These are phyloP conservation scores for Kwoniella sp. DNA, from an alignment of 768 basidiomycete species.

Conservation along the genomic window DNA sequence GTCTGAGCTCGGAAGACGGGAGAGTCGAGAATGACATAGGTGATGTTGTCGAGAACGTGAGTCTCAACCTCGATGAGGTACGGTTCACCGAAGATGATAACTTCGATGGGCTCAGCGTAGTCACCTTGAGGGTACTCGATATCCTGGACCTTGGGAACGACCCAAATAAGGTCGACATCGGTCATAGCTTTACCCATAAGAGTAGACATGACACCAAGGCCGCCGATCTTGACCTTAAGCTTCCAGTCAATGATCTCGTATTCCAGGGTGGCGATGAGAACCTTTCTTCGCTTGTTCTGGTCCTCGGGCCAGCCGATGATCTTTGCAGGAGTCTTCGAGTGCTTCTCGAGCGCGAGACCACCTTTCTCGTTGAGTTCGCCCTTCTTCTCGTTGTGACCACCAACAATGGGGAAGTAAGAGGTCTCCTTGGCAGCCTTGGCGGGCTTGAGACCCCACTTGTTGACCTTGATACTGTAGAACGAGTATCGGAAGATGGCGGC, in stretches of 20 bases:
- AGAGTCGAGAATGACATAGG: slow-evolving; percentile 88
- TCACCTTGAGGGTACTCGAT: slow-evolving; percentile 89
- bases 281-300: slow-evolving; percentile 84
- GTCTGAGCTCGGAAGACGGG: slow-evolving; percentile 97
- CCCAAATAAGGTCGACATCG: slow-evolving; percentile 92
- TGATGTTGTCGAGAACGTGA: slow-evolving; percentile 90
- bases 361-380: slow-evolving; percentile 57
- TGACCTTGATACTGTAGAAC: slow-evolving; percentile 94
- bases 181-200: slow-evolving; percentile 98
- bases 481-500: slow-evolving; percentile 89
- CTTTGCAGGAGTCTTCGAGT: slow-evolving; percentile 67
- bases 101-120: slow-evolving; percentile 89
- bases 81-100: slow-evolving; percentile 92
- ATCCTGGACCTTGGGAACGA: slow-evolving; percentile 92
- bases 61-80: slow-evolving; percentile 96
- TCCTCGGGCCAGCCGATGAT: slow-evolving; percentile 97
- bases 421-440: slow-evolving; percentile 61
- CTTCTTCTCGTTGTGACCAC: slow-evolving; percentile 65
- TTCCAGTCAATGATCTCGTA: slow-evolving; percentile 98
- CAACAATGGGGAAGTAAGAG: slow-evolving; percentile 87
- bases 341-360: slow-evolving; percentile 67
- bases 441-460: slow-evolving; percentile 83
- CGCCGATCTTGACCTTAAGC: slow-evolving; percentile 95
- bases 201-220: slow-evolving; percentile 95
- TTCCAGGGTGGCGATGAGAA: slow-evolving; percentile 87